phyloP scores from a whole-genome alignment of 2,329 filamentous ascomycete species.

The Helicocarpus griseus region DNA sequence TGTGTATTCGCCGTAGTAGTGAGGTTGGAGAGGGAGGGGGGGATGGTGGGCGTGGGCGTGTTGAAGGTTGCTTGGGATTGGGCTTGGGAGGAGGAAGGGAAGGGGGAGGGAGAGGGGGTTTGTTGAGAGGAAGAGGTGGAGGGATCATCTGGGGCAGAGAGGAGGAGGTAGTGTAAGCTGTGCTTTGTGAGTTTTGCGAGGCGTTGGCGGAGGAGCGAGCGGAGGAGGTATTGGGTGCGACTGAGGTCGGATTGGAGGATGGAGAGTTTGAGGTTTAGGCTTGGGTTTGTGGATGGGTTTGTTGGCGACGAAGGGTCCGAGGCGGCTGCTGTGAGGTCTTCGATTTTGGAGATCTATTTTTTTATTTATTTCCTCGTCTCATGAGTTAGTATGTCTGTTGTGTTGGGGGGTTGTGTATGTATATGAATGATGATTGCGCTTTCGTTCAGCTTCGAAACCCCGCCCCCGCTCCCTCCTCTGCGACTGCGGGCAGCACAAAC shows the following conservation, averaged over 20 bases:
- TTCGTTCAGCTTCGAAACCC: too few relatives aligned
- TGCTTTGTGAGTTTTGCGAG: slow-evolving; percentile 59
- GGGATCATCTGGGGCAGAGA: slow-evolving; percentile 15
- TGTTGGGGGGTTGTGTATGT: too few relatives aligned
- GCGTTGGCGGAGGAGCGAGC: slow-evolving; percentile 72
- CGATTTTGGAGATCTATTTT: slow-evolving; percentile 53
- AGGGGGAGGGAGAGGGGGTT: slow-evolving; percentile 11
- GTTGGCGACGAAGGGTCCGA: slow-evolving; percentile 28
- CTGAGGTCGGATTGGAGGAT: slow-evolving; percentile 95
- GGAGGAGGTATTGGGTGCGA: slow-evolving; percentile 81
- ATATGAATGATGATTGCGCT: too few relatives aligned
- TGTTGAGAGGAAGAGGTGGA: slow-evolving; percentile 12
- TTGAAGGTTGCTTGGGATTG: slow-evolving; percentile 3
- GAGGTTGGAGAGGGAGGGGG: not conserved
- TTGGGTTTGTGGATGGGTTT: slow-evolving; percentile 78
- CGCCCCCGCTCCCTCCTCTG: not conserved
- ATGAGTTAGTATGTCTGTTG: too few relatives aligned
- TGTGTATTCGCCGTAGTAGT: slow-evolving; percentile 12
- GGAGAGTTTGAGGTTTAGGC: slow-evolving; percentile 85
- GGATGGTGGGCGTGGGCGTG: not conserved
- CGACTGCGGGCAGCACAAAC: too few relatives aligned
- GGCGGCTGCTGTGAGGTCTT: slow-evolving; percentile 45
- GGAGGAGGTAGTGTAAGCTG: slow-evolving; percentile 41
- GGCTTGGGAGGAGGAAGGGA: slow-evolving; percentile 1
- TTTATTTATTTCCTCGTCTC: not conserved